Evolutionary conservation across 1,284 basidiomycete species (phyloP), one percentile per base, ranked within the genome.

Genomic region (Tetrapyrgos nigripes): DNA sequence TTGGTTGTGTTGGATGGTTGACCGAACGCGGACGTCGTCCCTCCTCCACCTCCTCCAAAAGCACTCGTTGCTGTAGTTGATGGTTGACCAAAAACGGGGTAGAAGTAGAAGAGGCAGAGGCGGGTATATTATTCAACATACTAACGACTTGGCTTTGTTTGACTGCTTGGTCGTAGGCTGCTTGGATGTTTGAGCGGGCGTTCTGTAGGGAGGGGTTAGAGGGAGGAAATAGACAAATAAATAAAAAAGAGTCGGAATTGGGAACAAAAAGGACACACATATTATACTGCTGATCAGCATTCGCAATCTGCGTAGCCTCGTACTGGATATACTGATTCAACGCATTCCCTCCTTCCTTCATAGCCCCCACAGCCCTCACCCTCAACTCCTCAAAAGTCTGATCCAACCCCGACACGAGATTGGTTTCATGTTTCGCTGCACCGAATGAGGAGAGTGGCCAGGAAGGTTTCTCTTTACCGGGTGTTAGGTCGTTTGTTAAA

Each of bases 381-480:
- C 91, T 83, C 51, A 97, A 73, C 73, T 98, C 96, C 67, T 97
- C 96, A 0, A 83, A 84, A 0, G 88, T 91, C 61, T 91, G 79
- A 66, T 97, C 95, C 29, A 91, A 76, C 1, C 85, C 87, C 4
- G 73, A 63, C 17, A 97, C 73, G 5, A 97, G 66, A 49, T 83
- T 87, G 0, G 87, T 88, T 65, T 95, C 92, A 55, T 83, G 71
- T 68, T 96, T 95, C 0, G 87, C 86, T 23, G 92, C 86, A 0
- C 83, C 94, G 70, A 92, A 97, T 0, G 85, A 89, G 0, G 93
- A 89, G 0, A 96, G 76, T n/a, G 89, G 88, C 90, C 92, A 98
- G 6, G 83, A 56, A 0, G 95, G 96, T 66, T 86, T 87, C 21
- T 94, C 92, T 3, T 72, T 74, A 17, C 73, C 73, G 5, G 73